Evolutionary conservation across 208 protist species (phyloP).

Genomic region (Strigomonas galati): DNA sequence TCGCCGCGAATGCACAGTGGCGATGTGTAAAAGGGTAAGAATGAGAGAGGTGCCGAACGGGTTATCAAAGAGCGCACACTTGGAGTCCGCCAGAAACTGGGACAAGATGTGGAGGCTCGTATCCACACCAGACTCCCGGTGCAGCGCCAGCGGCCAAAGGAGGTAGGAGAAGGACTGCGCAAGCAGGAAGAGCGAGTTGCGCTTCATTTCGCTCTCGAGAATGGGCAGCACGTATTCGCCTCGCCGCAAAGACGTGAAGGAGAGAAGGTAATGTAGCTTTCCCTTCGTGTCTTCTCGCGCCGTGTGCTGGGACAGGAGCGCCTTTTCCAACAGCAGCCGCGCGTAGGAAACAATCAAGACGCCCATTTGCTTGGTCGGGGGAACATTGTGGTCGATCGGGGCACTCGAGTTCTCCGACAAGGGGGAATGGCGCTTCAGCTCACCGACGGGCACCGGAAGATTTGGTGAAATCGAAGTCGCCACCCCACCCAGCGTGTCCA

Average conservation of each 20-base stretch:
- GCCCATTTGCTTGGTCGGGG: conserved; percentile 59
- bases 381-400: conserved; percentile 23
- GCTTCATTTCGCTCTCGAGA: conserved; percentile 38
- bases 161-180: conserved; percentile 52
- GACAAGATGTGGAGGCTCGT: conserved; percentile 45
- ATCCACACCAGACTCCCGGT: conserved; percentile 33
- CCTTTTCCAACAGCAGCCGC: conserved; percentile 64
- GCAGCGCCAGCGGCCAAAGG: conserved; percentile 32
- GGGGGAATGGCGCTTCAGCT: not conserved
- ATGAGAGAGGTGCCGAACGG: conserved; percentile 53
- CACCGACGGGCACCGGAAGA: conserved; percentile 1
- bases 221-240: conserved; percentile 29
- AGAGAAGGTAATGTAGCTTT: conserved; percentile 46
- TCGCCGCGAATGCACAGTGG: conserved; percentile 51
- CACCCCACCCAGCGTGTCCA: not conserved
- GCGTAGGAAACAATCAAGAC: conserved; percentile 75
- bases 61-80: conserved; percentile 26
- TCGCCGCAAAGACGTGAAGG: conserved; percentile 59
- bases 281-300: conserved; percentile 33
- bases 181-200: conserved; percentile 37
- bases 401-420: not conserved
- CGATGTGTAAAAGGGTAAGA: conserved; percentile 59
- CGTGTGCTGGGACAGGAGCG: conserved; percentile 46
- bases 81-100: conserved; percentile 36
- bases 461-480: conserved; percentile 18